These are phyloP conservation scores for Nicotiana tomentosiformis DNA, from an alignment of 257 asterid genomes.

Conservation along the genomic window DNA sequence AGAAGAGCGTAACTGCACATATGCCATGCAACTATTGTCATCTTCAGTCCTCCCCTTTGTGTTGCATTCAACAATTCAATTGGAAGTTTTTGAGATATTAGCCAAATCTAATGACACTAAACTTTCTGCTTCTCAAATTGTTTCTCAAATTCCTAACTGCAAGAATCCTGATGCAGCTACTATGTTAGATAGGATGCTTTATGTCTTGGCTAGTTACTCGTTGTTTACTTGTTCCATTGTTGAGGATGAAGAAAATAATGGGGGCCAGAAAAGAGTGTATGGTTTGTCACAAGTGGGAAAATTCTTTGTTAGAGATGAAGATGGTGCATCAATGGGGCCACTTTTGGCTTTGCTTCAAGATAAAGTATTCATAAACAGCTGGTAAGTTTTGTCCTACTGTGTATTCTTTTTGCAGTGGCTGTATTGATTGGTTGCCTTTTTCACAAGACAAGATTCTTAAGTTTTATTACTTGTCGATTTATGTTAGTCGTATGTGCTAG, in stretches of 20 bases:
- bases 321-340: constrained; percentile 25
- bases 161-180: constrained; percentile 14
- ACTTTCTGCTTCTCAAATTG: constrained; percentile 28
- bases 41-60: constrained; percentile 21
- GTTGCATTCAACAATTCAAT: constrained; percentile 20
- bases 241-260: not conserved
- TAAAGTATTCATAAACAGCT: constrained; percentile 15
- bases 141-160: constrained; percentile 12
- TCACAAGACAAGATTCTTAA: no score
- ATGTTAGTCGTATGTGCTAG: no score
- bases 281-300: constrained; percentile 24
- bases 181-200: constrained; percentile 36
- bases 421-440: no score
- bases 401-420: not conserved
- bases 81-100: constrained; percentile 33
- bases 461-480: no score
- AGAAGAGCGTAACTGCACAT: constrained; percentile 17
- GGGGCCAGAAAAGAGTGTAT: not conserved
- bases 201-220: constrained; percentile 27
- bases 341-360: constrained; percentile 19
- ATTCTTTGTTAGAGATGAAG: constrained; percentile 21
- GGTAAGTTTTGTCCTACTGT: not conserved
- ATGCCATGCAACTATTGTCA: constrained; percentile 22
- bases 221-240: constrained; percentile 18
- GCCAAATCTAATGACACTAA: constrained; percentile 13